Conservation (phyloP, 352 stramenopile species). For the Pythium volutum region DNA sequence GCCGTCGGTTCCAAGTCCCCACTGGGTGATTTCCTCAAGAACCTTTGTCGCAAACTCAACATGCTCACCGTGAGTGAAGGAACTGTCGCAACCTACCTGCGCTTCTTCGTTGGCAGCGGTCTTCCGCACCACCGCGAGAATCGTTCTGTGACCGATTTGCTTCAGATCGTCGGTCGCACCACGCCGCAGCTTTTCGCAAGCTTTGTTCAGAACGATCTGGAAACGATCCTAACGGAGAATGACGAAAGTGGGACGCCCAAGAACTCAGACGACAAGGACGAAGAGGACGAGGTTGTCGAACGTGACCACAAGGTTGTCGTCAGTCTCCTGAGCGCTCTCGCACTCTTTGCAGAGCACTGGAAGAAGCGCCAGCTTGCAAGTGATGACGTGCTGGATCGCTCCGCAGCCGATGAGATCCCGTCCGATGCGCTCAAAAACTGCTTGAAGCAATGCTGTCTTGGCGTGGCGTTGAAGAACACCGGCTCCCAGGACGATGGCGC, state of each 20-base stretch:
- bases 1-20: slow-evolving; percentile 74
- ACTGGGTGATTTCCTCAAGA: slow-evolving; percentile 78
- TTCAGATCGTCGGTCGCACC: slow-evolving; percentile 48
- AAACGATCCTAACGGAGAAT: slow-evolving; percentile 38
- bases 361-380: slow-evolving; percentile 18
- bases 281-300: slow-evolving; percentile 23
- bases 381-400: slow-evolving; percentile 20
- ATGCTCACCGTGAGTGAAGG: slow-evolving; percentile 61
- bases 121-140: slow-evolving; percentile 39
- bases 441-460: slow-evolving; percentile 52
- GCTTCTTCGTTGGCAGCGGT: slow-evolving; percentile 36
- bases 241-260: slow-evolving; percentile 17
- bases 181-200: slow-evolving; percentile 48
- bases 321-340: slow-evolving; percentile 44
- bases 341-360: slow-evolving; percentile 56
- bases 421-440: slow-evolving; percentile 36
- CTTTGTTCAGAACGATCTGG: slow-evolving; percentile 51
- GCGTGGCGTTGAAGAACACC: slow-evolving; percentile 19
- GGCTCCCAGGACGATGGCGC: slow-evolving; percentile 20
- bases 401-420: slow-evolving; percentile 26
- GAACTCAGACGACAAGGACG: slow-evolving; percentile 38
- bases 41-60: slow-evolving; percentile 76
- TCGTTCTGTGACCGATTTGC: slow-evolving; percentile 48
- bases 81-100: slow-evolving; percentile 34
- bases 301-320: slow-evolving; percentile 40